phyloP scores from a whole-genome alignment of 2,329 filamentous ascomycete species.

The Mycosphaerella sp. region DNA sequence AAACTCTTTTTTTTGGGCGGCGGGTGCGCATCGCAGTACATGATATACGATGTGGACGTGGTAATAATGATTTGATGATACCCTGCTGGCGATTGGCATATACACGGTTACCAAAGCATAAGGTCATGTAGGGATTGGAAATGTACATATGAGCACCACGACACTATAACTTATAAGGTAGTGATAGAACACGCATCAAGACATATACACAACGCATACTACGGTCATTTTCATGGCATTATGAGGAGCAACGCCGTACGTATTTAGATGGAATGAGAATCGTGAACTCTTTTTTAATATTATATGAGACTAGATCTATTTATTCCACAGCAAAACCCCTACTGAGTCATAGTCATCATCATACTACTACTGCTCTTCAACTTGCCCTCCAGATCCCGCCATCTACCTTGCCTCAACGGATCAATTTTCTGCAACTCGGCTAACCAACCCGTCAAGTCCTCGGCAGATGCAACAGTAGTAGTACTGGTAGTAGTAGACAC shows the following conservation, averaged over 20 bases:
- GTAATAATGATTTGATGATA: slow-evolving; percentile 9
- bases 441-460: slow-evolving; percentile 50
- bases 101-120: neutral
- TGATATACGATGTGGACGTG: neutral
- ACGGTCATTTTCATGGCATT: too few relatives aligned
- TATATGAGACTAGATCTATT: too few relatives aligned
- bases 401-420: slow-evolving; percentile 65
- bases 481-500: too few relatives aligned
- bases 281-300: too few relatives aligned
- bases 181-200: too few relatives aligned
- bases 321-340: too few relatives aligned
- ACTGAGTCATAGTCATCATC: too few relatives aligned
- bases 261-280: too few relatives aligned
- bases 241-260: too few relatives aligned
- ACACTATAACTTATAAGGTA: neutral
- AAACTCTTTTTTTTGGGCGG: too few relatives aligned
- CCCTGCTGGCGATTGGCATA: neutral
- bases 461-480: slow-evolving; percentile 27
- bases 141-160: slow-evolving; percentile 6
- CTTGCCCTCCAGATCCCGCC: slow-evolving; percentile 60
- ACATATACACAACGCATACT: too few relatives aligned
- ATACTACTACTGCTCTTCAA: slow-evolving; percentile 25
- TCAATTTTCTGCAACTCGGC: slow-evolving; percentile 62
- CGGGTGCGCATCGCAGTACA: neutral
- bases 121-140: neutral